These are phyloP conservation scores for Plasmodium vivax DNA, from an alignment of 169 alveolate genomes.

Conservation along the genomic window DNA sequence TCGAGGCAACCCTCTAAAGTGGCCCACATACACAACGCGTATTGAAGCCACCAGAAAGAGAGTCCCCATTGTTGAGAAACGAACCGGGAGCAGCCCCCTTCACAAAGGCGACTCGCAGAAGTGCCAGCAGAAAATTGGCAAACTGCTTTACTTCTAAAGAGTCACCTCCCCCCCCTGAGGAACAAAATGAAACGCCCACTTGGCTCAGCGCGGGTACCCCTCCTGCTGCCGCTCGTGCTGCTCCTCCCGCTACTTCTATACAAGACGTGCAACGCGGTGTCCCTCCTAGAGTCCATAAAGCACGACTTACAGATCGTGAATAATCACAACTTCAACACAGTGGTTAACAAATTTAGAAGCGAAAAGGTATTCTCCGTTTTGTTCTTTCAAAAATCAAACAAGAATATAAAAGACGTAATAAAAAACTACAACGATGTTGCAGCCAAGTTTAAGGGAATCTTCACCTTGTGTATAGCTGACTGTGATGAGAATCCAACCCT, in stretches of 20 bases:
- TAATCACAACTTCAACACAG: constrained; percentile 79
- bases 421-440: constrained; percentile 78
- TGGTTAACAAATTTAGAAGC: constrained; percentile 81
- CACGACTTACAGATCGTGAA: constrained; percentile 85
- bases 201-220: neutral
- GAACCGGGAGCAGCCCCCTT: neutral
- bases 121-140: neutral
- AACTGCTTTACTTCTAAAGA: too few species aligned
- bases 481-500: constrained; percentile 74
- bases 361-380: constrained; percentile 78
- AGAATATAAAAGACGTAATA: constrained; percentile 76
- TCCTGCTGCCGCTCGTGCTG: neutral
- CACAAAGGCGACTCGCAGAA: neutral
- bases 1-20: neutral
- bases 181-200: constrained; percentile 4
- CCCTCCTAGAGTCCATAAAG: constrained; percentile 82
- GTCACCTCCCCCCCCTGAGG: neutral
- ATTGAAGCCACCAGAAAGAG: neutral
- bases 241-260: constrained; percentile 3
- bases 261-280: constrained; percentile 1
- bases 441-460: constrained; percentile 80
- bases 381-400: constrained; percentile 79
- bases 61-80: neutral
- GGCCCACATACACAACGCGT: neutral
- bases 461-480: constrained; percentile 78